These are phyloP conservation scores for Acanthamoeba royreba DNA, from an alignment of 208 protist genomes.

Conservation along the genomic window DNA sequence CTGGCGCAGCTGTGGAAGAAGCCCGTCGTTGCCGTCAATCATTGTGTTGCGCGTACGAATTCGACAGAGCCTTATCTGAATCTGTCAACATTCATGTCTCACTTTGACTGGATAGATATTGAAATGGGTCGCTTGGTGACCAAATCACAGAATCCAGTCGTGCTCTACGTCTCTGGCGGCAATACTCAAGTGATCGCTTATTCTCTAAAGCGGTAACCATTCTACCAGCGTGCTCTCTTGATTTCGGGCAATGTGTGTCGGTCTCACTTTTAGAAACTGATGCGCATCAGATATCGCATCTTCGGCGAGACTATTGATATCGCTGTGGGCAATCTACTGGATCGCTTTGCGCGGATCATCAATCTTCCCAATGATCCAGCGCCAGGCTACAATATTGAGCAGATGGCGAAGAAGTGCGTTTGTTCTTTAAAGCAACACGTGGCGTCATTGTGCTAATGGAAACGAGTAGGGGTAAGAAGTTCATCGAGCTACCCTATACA, in stretches of 20 bases:
- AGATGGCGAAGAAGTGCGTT: conserved; percentile 85
- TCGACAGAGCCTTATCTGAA: too few species aligned
- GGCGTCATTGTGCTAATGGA: too few species aligned
- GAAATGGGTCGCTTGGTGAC: conserved; percentile 99
- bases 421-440: too few species aligned
- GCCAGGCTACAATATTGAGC: conserved; percentile 99
- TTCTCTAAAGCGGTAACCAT: conserved; percentile 57
- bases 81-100: too few species aligned
- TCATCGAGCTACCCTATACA: conserved; percentile 95
- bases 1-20: conserved; percentile 82
- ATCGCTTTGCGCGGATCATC: conserved; percentile 94
- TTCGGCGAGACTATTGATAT: conserved; percentile 99
- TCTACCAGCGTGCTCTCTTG: too few species aligned
- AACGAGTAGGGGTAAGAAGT: conserved; percentile 72
- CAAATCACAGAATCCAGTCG: conserved; percentile 90
- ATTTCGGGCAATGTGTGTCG: background rate
- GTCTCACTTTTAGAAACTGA: background rate
- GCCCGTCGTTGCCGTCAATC: conserved; percentile 96
- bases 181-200: conserved; percentile 98
- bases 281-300: conserved; percentile 93
- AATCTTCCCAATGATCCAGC: conserved; percentile 97
- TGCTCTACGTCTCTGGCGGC: conserved; percentile 99
- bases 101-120: too few species aligned
- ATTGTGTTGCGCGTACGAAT: conserved; percentile 93
- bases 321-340: conserved; percentile 97